Evolutionary conservation across 495 filamentous ascomycete genomes (phyloP).

Genomic region (Glutinoglossum americanum): DNA sequence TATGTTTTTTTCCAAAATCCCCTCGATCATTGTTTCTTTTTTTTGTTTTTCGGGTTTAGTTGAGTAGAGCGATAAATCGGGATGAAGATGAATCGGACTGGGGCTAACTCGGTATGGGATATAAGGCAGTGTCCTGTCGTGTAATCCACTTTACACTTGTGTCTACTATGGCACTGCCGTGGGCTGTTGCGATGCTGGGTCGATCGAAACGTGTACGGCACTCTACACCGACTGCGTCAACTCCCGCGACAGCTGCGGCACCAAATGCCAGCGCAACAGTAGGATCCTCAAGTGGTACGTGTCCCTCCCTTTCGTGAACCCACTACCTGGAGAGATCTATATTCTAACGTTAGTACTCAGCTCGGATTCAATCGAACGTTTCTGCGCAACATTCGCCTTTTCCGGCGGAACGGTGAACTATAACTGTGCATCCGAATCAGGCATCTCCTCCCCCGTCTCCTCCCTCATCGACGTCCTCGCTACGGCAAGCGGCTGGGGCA

Average conservation of each 20-base stretch:
- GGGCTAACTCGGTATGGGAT: background rate
- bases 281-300: constrained; percentile 10
- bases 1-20: background rate
- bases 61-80: background rate
- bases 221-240: constrained; percentile 10
- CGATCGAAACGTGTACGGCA: constrained; percentile 6
- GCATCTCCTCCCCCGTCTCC: background rate
- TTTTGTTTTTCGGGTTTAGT: too few species aligned
- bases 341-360: background rate
- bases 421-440: background rate
- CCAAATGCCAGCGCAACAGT: constrained; percentile 5
- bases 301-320: background rate
- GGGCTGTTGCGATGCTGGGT: constrained; percentile 9
- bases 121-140: constrained; percentile 9
- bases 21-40: background rate
- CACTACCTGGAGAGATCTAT: background rate
- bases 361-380: background rate
- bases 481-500: background rate
- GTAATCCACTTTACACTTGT: constrained; percentile 7
- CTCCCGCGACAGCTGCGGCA: constrained; percentile 6
- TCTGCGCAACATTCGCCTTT: constrained; percentile 4
- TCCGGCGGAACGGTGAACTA: background rate
- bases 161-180: constrained; percentile 8
- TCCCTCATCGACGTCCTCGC: background rate
- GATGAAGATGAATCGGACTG: background rate